Evolutionary conservation across 805 yeast genomes (phyloP).

Genomic region (Candida alai): DNA sequence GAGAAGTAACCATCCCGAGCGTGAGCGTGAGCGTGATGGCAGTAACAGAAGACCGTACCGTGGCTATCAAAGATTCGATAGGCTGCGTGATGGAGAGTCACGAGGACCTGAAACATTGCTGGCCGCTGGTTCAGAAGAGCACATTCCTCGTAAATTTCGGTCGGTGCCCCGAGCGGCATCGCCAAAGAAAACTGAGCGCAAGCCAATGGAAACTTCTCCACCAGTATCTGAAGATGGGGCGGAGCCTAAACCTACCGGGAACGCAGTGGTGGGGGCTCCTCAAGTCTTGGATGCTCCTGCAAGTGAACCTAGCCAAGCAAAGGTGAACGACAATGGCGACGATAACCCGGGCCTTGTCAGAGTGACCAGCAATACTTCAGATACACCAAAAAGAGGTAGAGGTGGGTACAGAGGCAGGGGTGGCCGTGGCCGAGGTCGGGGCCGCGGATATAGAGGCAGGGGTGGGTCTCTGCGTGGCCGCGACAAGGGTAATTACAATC

Average conservation of each 20-base stretch:
- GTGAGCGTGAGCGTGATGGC: not conserved
- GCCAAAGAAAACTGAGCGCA: not conserved
- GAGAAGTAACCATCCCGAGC: slow-evolving; percentile 4
- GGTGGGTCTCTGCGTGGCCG: slow-evolving; percentile 12
- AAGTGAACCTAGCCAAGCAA: too few species aligned
- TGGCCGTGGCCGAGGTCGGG: slow-evolving; percentile 7
- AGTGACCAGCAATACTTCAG: not conserved
- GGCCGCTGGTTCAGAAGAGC: not conserved
- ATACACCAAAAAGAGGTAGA: too few species aligned
- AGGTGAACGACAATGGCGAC: too few species aligned
- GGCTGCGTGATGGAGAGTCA: slow-evolving; percentile 1
- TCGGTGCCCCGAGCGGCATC: slow-evolving; percentile 1
- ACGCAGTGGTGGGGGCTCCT: too few species aligned
- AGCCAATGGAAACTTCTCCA: not conserved
- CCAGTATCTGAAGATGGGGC: slow-evolving; percentile 1
- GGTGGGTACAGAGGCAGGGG: slow-evolving; percentile 6
- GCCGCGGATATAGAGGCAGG: slow-evolving; percentile 12
- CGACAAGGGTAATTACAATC: slow-evolving; percentile 19
- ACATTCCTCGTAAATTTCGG: slow-evolving; percentile 6
- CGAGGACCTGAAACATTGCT: not conserved
- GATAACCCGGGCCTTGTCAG: too few species aligned
- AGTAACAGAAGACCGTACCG: not conserved
- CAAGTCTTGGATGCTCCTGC: too few species aligned
- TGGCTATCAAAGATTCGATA: not conserved
- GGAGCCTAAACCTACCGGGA: not conserved